Conservation (phyloP, 352 stramenopile genomes). For the Phytophthora constricta region DNA sequence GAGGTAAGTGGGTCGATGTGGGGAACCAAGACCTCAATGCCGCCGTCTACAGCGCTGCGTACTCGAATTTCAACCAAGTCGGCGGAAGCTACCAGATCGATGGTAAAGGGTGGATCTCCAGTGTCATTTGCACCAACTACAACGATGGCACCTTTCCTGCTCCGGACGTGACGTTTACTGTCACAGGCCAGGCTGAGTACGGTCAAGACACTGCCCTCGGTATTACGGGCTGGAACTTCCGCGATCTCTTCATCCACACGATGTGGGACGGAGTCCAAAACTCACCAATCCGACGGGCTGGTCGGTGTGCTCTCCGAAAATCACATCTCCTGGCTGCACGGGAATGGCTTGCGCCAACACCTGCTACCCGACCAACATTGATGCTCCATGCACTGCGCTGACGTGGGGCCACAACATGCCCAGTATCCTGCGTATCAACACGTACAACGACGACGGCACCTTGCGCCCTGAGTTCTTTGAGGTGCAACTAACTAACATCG, state of each 20-base stretch:
- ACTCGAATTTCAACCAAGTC: slow-evolving; percentile 6
- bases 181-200: slow-evolving; percentile 9
- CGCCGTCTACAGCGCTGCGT: slow-evolving; percentile 3
- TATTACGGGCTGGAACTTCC: slow-evolving; percentile 16
- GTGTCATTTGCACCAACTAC: not conserved
- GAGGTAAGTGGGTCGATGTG: slow-evolving; percentile 11
- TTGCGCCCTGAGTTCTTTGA: slow-evolving; percentile 16
- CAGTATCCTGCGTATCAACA: slow-evolving; percentile 3
- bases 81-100: not conserved
- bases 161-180: slow-evolving; percentile 1
- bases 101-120: not conserved
- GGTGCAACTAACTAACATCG: not conserved
- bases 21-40: not conserved
- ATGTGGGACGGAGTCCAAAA: slow-evolving; percentile 11
- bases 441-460: slow-evolving; percentile 14
- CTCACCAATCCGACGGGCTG: slow-evolving; percentile 4
- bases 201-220: not conserved
- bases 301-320: not conserved
- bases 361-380: not conserved
- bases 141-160: not conserved
- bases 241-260: slow-evolving; percentile 14
- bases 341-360: not conserved
- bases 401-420: slow-evolving; percentile 12
- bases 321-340: not conserved
- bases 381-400: not conserved